Evolutionary conservation across 1,139 yeast genomes (phyloP).

Genomic region (Pichia sp.): DNA sequence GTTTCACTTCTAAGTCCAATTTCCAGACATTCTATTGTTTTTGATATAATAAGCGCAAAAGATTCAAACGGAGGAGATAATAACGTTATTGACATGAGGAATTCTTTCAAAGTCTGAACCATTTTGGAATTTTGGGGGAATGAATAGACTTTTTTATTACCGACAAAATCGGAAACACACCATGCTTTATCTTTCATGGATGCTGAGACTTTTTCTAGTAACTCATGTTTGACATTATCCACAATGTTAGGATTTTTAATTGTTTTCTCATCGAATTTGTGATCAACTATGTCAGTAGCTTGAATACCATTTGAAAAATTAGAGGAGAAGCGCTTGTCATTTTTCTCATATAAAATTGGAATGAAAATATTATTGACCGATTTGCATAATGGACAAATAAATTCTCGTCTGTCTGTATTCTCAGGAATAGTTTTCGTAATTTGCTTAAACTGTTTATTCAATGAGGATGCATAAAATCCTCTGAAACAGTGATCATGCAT

Average conservation of each 20-base stretch:
- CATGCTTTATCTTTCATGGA: slow-evolving; percentile 20
- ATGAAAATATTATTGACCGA: slow-evolving; percentile 77
- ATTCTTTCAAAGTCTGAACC: slow-evolving; percentile 19
- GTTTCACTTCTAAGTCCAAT: slow-evolving; percentile 53
- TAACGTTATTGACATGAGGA: slow-evolving; percentile 15
- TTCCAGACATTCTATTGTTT: slow-evolving; percentile 57
- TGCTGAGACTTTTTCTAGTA: slow-evolving; percentile 14
- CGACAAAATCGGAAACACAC: too few species aligned
- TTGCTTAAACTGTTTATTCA: slow-evolving; percentile 50
- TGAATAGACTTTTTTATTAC: too few species aligned
- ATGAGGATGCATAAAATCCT: slow-evolving; percentile 47
- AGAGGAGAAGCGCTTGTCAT: too few species aligned
- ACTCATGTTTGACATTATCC: slow-evolving; percentile 13
- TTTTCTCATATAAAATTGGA: slow-evolving; percentile 53
- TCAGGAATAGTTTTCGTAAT: slow-evolving; percentile 81
- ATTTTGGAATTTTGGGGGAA: too few species aligned
- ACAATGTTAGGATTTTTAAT: slow-evolving; percentile 7
- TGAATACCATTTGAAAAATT: slow-evolving; percentile 8
- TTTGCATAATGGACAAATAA: slow-evolving; percentile 86
- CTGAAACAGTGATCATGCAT: slow-evolving; percentile 78
- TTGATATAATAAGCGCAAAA: slow-evolving; percentile 31
- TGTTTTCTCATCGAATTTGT: slow-evolving; percentile 9
- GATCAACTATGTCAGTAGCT: slow-evolving; percentile 8
- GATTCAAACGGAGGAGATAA: slow-evolving; percentile 25
- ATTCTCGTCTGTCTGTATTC: slow-evolving; percentile 60